Percentiles rank a stretch among this genome's conserved stretches.
phyloP scores from a whole-genome alignment of 2,329 filamentous ascomycete genomes.

The Fusarium sp. region DNA sequence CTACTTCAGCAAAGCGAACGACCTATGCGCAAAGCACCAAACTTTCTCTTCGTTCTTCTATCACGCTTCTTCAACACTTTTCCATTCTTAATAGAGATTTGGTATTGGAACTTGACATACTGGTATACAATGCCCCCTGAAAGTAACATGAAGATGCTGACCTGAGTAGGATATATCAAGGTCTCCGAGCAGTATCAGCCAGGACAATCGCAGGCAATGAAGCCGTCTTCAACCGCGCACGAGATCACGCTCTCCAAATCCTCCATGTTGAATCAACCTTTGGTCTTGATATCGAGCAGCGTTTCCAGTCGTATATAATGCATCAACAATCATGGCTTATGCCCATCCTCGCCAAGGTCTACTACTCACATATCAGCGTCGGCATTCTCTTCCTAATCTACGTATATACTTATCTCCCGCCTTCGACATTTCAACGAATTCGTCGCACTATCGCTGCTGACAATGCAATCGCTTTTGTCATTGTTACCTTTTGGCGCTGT shows the following conservation, averaged over 20 bases:
- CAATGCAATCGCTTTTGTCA: slow-evolving; percentile 60
- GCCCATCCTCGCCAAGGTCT: slow-evolving; percentile 55
- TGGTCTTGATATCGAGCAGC: slow-evolving; percentile 54
- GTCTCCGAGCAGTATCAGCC: slow-evolving; percentile 56
- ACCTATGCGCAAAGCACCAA: slow-evolving; percentile 36
- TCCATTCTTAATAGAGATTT: slow-evolving; percentile 51
- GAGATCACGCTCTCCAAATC: slow-evolving; percentile 55
- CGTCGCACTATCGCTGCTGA: slow-evolving; percentile 60
- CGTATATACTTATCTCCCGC: slow-evolving; percentile 58
- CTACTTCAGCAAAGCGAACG: slow-evolving; percentile 10
- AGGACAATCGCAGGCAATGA: slow-evolving; percentile 53
- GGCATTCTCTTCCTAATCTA: slow-evolving; percentile 60
- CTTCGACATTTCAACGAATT: slow-evolving; percentile 53
- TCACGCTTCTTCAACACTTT: slow-evolving; percentile 48
- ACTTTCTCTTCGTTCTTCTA: slow-evolving; percentile 41
- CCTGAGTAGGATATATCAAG: slow-evolving; percentile 54
- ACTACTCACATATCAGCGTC: slow-evolving; percentile 59
- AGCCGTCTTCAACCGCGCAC: slow-evolving; percentile 52
- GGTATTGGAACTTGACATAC: slow-evolving; percentile 53
- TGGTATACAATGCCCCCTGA: slow-evolving; percentile 33
- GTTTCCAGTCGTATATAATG: slow-evolving; percentile 55
- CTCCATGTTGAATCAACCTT: slow-evolving; percentile 53
- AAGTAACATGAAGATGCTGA: not conserved
- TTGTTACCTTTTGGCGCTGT: slow-evolving; percentile 60
- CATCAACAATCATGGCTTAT: slow-evolving; percentile 51